These are phyloP conservation scores for Candida arabinofermentans DNA, from an alignment of 805 yeast species.

Conservation along the genomic window DNA sequence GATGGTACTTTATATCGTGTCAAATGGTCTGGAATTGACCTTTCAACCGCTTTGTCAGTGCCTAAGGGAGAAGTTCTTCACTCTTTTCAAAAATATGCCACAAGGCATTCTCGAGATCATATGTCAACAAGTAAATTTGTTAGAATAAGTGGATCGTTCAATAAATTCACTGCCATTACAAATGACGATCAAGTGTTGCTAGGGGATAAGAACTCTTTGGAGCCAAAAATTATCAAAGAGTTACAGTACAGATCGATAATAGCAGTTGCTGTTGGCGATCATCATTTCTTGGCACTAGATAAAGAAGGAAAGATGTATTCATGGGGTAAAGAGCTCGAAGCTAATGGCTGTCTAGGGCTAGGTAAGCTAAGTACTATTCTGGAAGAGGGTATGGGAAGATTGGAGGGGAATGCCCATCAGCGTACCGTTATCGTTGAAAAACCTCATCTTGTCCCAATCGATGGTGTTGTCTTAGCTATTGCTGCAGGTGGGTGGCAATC, in stretches of 20 bases:
- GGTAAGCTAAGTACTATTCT: constrained; percentile 33
- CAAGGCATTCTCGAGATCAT: constrained; percentile 26
- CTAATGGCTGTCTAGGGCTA: constrained; percentile 70
- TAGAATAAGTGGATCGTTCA: constrained; percentile 53
- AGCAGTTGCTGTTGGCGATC: constrained; percentile 65
- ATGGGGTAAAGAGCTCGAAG: constrained; percentile 65
- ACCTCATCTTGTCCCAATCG: constrained; percentile 39
- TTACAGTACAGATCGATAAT: constrained; percentile 46
- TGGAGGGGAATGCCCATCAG: constrained; percentile 20
- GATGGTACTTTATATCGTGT: constrained; percentile 39
- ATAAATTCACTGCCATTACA: constrained; percentile 52
- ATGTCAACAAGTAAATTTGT: constrained; percentile 33
- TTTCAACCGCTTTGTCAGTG: constrained; percentile 8
- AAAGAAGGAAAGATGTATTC: constrained; percentile 51
- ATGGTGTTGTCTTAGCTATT: constrained; percentile 51
- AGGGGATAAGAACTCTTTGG: constrained; percentile 32
- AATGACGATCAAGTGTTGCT: constrained; percentile 43
- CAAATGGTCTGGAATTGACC: constrained; percentile 25
- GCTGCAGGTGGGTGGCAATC: constrained; percentile 84
- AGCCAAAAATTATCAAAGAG: constrained; percentile 35
- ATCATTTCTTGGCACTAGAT: constrained; percentile 63
- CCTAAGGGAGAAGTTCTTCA: constrained; percentile 7
- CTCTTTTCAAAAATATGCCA: constrained; percentile 31
- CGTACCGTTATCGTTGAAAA: constrained; percentile 32
- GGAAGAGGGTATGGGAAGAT: constrained; percentile 19